Base-by-base conservation (phyloP, 139 green algal genomes). In the Eudorina sp. region DNA sequence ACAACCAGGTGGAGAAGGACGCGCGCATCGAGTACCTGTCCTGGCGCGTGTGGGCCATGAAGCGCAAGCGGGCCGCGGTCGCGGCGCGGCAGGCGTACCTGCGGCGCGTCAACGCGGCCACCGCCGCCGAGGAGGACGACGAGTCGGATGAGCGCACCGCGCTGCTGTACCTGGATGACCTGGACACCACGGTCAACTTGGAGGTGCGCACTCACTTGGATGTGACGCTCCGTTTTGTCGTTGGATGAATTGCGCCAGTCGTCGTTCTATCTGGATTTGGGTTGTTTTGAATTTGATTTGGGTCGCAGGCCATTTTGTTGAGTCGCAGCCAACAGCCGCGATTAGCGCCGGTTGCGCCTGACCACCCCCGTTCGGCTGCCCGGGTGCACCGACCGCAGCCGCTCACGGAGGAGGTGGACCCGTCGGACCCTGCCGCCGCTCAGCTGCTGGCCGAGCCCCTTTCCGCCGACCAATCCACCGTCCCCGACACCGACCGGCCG, bases 21-120 rank as follows among this genome's bases (percentile, higher is more conserved):
- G 93, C 92, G 0, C 92, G 96, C 29, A 92, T 98, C 76, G 90
- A 97, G 90, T 96, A 98, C 89, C 89, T 98, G 18, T 95, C 93
- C 21, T 98, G 96, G 96, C 93, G 96, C 29, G 95, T 98, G 53
- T 98, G 96, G 96, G 86, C 91, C 90, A 95, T 98, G 92, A 97
- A 97, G 91, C 94, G 95, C 36, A 94, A 93, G 68, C 78, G 89
- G n/a, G 88, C 88, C 11, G 79, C 53, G 16, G 18, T 89, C 34
- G 68, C 73, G 8, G 55, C 64, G 58, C 53, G 31, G 2, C 53
- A 38, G 41, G 76, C 77, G n/a, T 45, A 45, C 75, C 51, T 83
- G 75, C 68, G 72, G 79, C 62, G 78, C 23, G 72, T 38, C 25
- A 68, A 41, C 21, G 60, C 25, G 21, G 70, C 89, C 53, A 36